phyloP scores from a whole-genome alignment of 2,329 filamentous ascomycete genomes.

The Pyricularia sp. region DNA sequence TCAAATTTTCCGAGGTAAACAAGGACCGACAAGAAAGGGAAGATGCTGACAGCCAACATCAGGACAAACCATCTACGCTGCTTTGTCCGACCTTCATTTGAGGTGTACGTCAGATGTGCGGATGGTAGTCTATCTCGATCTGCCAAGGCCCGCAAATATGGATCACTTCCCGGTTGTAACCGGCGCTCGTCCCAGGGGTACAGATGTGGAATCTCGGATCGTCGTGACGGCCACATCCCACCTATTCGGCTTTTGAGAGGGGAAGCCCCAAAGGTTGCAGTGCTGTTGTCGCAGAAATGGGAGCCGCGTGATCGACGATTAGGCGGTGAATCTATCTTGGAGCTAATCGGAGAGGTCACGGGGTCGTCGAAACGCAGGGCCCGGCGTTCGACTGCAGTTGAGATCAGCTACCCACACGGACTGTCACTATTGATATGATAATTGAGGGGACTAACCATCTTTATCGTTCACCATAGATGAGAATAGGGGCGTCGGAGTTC shows the following conservation, averaged over 20 bases:
- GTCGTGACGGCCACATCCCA: constrained; percentile 3
- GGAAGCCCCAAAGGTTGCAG: background rate
- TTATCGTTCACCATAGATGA: background rate
- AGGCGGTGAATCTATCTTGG: background rate
- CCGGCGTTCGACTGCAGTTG: background rate
- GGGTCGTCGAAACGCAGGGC: background rate
- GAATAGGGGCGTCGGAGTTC: constrained; percentile 3
- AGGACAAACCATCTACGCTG: constrained; percentile 24
- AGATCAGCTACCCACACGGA: background rate
- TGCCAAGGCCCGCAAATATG: constrained; percentile 9
- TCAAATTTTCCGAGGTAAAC: constrained; percentile 31
- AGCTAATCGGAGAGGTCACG: background rate
- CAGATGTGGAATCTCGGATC: constrained; percentile 5
- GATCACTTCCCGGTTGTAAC: constrained; percentile 6
- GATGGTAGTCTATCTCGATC: background rate
- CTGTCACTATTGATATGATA: background rate
- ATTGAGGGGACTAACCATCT: background rate
- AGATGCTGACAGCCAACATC: constrained; percentile 24
- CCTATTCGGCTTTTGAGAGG: background rate
- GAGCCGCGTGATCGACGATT: background rate
- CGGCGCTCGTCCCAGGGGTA: constrained; percentile 14
- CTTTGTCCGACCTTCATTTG: constrained; percentile 15
- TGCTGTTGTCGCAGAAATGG: background rate
- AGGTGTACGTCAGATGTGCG: constrained; percentile 13
- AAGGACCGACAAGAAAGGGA: constrained; percentile 35